These are phyloP conservation scores for Brettanomyces nanus DNA, from an alignment of 805 yeast genomes.

Conservation along the genomic window DNA sequence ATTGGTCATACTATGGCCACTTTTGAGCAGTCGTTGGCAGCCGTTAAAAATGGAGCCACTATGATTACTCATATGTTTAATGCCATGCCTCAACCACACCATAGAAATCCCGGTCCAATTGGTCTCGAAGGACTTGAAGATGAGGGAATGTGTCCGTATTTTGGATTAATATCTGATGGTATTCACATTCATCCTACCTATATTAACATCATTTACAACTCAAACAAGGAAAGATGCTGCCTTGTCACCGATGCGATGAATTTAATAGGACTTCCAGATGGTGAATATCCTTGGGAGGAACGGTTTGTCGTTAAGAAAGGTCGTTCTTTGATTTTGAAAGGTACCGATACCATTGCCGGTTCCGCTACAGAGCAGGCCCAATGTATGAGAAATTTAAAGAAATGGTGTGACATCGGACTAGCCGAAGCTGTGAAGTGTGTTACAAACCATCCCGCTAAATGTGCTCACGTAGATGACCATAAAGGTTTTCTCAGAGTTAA, in stretches of 20 bases:
- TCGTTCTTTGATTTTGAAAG: constrained; percentile 37
- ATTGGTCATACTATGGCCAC: constrained; percentile 41
- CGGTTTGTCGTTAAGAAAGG: constrained; percentile 42
- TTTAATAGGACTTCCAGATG: constrained; percentile 48
- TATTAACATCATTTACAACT: constrained; percentile 39
- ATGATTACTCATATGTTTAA: constrained; percentile 56
- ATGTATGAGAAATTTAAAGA: constrained; percentile 40
- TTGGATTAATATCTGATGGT: constrained; percentile 50
- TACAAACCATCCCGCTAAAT: constrained; percentile 46
- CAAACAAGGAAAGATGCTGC: constrained; percentile 45
- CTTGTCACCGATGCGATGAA: constrained; percentile 55
- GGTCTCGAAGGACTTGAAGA: constrained; percentile 28
- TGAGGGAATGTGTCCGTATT: constrained; percentile 33
- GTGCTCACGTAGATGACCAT: constrained; percentile 32
- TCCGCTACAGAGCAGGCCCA: constrained; percentile 48
- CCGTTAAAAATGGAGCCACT: constrained; percentile 43
- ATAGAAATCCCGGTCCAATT: constrained; percentile 48
- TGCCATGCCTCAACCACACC: constrained; percentile 56
- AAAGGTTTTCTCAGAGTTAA: constrained; percentile 46
- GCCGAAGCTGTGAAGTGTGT: constrained; percentile 49
- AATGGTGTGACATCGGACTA: constrained; percentile 40
- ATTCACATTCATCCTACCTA: constrained; percentile 51
- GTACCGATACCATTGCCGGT: constrained; percentile 53
- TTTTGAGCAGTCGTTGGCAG: constrained; percentile 28
- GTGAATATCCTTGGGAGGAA: constrained; percentile 43